Evolutionary conservation across 305 asterid genomes (phyloP), one percentile per base, ranked within the genome.

Genomic region (Ruellia speciosa): DNA sequence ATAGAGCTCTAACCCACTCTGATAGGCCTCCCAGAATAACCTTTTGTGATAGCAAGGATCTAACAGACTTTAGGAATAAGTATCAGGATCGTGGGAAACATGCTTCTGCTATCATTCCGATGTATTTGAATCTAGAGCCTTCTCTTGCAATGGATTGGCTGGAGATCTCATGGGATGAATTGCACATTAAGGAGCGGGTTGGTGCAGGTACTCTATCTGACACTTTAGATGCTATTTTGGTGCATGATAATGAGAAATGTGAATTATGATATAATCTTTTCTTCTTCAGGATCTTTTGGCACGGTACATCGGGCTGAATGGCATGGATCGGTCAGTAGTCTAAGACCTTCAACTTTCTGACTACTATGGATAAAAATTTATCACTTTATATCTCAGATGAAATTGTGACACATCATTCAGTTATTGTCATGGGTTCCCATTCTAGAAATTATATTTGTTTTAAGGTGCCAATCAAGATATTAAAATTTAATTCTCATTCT

Each of bases 251-350:
- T 68, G 48, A 6, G 19, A 47, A 60, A 14, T 63, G 46, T 63
- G 60, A 61, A 20, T 50, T 56, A 11, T 64, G 60, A 64, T 58
- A 39, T 59, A 0, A 2, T 43, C 58, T 35, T 67, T 14, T 16
- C 46, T 13, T 62, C 47, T 31, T 47, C 37, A 92, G 99, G 99
- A 63, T 92, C 99, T 54, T 92, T 92, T 75, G 99, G 99, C 74
- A 88, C 96, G 16, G 99, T 92, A 66, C 88, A 88, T 78, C 94
- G 99, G 58, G 99, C 99, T 66, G 96, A 92, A 60, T 92, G 99
- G 99, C 92, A 88, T 74, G 99, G 95, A 70, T 88, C 93, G 69
- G 96, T 88, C 35, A 81, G 98, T 78, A 24, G 63, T 46, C 45
- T 56, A 54, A 56, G 54, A 19, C 59, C 31, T 43, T 47, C 19